phyloP scores from a whole-genome alignment of 345 rosid species.

The Eutrema yunnanense region DNA sequence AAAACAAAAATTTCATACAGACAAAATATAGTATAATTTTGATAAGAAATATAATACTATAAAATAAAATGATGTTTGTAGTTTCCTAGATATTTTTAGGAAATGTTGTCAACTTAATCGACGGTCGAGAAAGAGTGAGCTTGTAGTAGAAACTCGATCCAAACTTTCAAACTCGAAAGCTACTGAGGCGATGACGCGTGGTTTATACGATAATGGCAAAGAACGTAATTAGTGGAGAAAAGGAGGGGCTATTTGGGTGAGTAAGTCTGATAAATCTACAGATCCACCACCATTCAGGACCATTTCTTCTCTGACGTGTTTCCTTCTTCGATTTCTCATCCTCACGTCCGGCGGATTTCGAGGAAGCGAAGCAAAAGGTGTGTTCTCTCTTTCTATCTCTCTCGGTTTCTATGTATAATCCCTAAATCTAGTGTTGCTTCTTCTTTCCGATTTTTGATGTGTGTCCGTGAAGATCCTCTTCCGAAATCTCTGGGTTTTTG shows the following conservation, averaged over 20 bases:
- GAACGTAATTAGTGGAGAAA: background rate
- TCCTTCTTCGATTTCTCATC: conserved; percentile 25
- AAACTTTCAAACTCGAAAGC: conserved; percentile 15
- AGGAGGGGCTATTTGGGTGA: conserved; percentile 2
- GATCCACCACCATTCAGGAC: conserved; percentile 22
- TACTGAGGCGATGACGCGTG: conserved; percentile 21
- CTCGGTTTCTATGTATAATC: background rate
- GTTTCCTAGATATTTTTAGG: background rate
- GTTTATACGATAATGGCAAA: conserved; percentile 15
- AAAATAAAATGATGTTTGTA: background rate
- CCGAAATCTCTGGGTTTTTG: background rate
- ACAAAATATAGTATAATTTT: background rate
- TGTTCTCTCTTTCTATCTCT: background rate
- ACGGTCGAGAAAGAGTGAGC: conserved; percentile 17
- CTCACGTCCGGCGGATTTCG: conserved; percentile 22
- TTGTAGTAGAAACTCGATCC: background rate
- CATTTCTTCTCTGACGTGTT: conserved; percentile 28
- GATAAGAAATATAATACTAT: background rate
- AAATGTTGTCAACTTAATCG: conserved; percentile 9
- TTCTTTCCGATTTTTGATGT: background rate
- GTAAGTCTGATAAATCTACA: conserved; percentile 19
- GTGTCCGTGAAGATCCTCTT: background rate
- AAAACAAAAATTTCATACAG: no score
- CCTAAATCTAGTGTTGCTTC: background rate
- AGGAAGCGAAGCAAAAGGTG: conserved; percentile 11